Evolutionary conservation across 345 rosid genomes (phyloP).

Genomic region (Dovyalis caffra): DNA sequence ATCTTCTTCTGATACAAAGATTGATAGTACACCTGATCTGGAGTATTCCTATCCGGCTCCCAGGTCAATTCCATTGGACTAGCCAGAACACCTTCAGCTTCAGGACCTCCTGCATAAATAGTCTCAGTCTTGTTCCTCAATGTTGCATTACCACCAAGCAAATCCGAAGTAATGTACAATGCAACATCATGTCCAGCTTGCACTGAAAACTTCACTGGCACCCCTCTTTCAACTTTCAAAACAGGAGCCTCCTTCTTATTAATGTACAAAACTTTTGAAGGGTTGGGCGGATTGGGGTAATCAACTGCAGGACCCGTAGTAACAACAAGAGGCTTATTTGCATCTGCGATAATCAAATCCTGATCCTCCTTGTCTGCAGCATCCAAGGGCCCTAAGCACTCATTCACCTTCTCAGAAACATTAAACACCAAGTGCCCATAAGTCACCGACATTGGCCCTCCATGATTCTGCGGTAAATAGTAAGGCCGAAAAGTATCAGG

Average conservation of each 20-base stretch:
- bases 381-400: constrained; percentile 66
- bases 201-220: constrained; percentile 54
- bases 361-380: constrained; percentile 70
- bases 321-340: constrained; percentile 53
- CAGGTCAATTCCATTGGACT: constrained; percentile 77
- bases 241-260: constrained; percentile 73
- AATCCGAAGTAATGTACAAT: constrained; percentile 74
- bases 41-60: constrained; percentile 91
- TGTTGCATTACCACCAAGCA: constrained; percentile 91
- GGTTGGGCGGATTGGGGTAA: constrained; percentile 69
- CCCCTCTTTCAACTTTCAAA: constrained; percentile 77
- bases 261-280: constrained; percentile 59
- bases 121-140: constrained; percentile 68
- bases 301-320: constrained; percentile 41
- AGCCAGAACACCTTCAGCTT: constrained; percentile 76
- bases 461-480: constrained; percentile 89
- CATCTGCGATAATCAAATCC: constrained; percentile 59
- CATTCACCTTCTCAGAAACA: constrained; percentile 43
- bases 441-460: constrained; percentile 42
- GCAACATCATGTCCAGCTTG: constrained; percentile 82
- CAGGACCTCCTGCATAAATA: constrained; percentile 86
- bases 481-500: constrained; percentile 72
- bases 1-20: constrained; percentile 77
- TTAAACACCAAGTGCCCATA: constrained; percentile 54
- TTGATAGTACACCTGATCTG: constrained; percentile 84